Conservation (phyloP, 805 yeast genomes). For the Pichia rugopelliculosa region DNA sequence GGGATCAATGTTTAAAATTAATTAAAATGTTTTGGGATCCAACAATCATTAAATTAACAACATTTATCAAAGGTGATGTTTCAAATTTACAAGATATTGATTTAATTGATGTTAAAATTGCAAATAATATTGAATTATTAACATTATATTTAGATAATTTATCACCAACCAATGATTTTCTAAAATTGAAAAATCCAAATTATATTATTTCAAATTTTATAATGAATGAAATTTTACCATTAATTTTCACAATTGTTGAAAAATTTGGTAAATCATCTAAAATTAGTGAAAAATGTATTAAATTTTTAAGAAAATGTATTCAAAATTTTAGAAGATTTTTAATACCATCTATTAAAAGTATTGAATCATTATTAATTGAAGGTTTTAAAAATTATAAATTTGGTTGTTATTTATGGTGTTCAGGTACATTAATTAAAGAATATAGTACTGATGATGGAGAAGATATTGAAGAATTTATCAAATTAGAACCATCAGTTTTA, state of each 20-base stretch:
- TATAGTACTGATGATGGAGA: slow-evolving; percentile 44
- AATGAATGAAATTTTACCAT: slow-evolving; percentile 53
- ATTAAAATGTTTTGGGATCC: slow-evolving; percentile 62
- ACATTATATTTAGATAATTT: slow-evolving; percentile 53
- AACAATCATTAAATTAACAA: slow-evolving; percentile 42
- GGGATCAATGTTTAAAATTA: slow-evolving; percentile 37
- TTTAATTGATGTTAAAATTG: slow-evolving; percentile 39
- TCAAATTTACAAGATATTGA: slow-evolving; percentile 23
- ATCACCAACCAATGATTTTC: slow-evolving; percentile 37
- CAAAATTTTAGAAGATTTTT: slow-evolving; percentile 54
- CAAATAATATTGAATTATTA: slow-evolving; percentile 68
- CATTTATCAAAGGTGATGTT: slow-evolving; percentile 10
- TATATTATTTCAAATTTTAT: slow-evolving; percentile 38
- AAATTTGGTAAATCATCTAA: slow-evolving; percentile 51
- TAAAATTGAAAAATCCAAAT: slow-evolving; percentile 4
- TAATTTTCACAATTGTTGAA: slow-evolving; percentile 39
- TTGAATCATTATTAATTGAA: slow-evolving; percentile 57
- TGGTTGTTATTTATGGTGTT: slow-evolving; percentile 88
- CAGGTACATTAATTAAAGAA: slow-evolving; percentile 74
- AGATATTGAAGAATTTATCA: slow-evolving; percentile 9
- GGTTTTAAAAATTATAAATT: slow-evolving; percentile 63
- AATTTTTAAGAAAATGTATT: slow-evolving; percentile 57
- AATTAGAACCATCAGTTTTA: slow-evolving; percentile 13
- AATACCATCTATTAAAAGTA: slow-evolving; percentile 50
- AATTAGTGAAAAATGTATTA: slow-evolving; percentile 69